A percentile compares a stretch with the other conserved stretches of the same genome.
phyloP scores from a whole-genome alignment of 805 yeast species.

The Candida krabiensis region DNA sequence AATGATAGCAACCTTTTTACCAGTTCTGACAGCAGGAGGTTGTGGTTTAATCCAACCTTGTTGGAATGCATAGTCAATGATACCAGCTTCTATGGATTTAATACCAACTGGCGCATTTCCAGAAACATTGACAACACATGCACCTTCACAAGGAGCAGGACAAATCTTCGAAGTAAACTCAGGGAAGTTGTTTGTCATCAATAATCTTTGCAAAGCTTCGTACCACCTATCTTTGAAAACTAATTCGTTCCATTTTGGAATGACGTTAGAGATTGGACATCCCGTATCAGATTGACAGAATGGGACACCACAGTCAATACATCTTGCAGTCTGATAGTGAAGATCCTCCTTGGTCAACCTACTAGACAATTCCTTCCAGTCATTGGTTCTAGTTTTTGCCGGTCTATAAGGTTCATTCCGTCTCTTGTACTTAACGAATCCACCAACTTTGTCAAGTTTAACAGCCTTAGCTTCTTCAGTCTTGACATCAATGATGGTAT shows the following conservation, averaged over 20 bases:
- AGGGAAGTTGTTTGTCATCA: slow-evolving; percentile 98
- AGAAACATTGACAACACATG: slow-evolving; percentile 81
- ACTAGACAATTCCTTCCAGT: slow-evolving; percentile 88
- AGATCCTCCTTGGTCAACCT: slow-evolving; percentile 85
- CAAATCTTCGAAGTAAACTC: slow-evolving; percentile 98
- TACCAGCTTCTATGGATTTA: slow-evolving; percentile 93
- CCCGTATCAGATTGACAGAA: slow-evolving; percentile 98
- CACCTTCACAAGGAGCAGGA: slow-evolving; percentile 99
- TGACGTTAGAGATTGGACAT: slow-evolving; percentile 94
- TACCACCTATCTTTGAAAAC: slow-evolving; percentile 94
- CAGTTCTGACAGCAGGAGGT: slow-evolving; percentile 80
- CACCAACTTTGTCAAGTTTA: slow-evolving; percentile 77
- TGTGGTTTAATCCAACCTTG: slow-evolving; percentile 93
- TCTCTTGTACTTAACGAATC: slow-evolving; percentile 92
- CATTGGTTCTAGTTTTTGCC: slow-evolving; percentile 72
- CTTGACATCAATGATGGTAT: slow-evolving; percentile 70
- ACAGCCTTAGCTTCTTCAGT: slow-evolving; percentile 63
- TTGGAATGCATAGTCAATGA: slow-evolving; percentile 93
- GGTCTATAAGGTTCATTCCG: slow-evolving; percentile 84
- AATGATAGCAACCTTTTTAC: slow-evolving; percentile 78
- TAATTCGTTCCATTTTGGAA: slow-evolving; percentile 97
- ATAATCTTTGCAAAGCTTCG: slow-evolving; percentile 85
- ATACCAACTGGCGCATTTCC: slow-evolving; percentile 95
- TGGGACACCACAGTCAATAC: slow-evolving; percentile 99
- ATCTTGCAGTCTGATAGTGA: slow-evolving; percentile 89